These are phyloP conservation scores for Adansonia digitata DNA, from an alignment of 345 rosid species.

Conservation along the genomic window DNA sequence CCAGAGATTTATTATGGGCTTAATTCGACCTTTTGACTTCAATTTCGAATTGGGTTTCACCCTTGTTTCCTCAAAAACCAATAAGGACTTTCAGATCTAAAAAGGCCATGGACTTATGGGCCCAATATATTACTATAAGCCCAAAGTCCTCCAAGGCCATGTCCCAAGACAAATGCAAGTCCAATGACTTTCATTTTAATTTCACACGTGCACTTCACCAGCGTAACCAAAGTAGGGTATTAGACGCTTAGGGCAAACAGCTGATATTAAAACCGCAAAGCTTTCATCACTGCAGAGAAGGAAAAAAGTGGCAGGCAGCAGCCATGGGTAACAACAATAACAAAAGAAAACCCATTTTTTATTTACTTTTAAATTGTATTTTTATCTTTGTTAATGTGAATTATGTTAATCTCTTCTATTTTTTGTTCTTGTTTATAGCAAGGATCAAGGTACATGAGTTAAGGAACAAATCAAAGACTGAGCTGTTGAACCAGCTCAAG, in stretches of 20 bases:
- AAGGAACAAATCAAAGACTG: too few relatives aligned
- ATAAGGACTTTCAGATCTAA: background rate
- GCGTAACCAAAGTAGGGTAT: conserved; percentile 13
- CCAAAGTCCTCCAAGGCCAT: background rate
- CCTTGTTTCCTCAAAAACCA: background rate
- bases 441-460: conserved; percentile 58
- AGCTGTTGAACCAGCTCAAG: too few relatives aligned
- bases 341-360: background rate
- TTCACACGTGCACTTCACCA: background rate
- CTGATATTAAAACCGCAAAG: background rate
- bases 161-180: background rate
- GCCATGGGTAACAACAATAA: conserved; percentile 19
- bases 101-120: background rate
- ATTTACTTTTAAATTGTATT: background rate
- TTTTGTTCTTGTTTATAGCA: conserved; percentile 21
- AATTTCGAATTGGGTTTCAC: background rate
- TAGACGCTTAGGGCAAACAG: conserved; percentile 1
- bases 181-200: background rate
- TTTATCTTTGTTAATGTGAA: background rate
- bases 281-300: background rate
- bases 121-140: background rate
- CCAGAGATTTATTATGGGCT: too few relatives aligned
- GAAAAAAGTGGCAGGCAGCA: background rate
- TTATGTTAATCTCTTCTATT: background rate
- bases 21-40: too few relatives aligned